Percentiles rank a stretch among this genome's conserved stretches.
phyloP scores from a whole-genome alignment of 306 rosid species.

The Inga oerstediana region DNA sequence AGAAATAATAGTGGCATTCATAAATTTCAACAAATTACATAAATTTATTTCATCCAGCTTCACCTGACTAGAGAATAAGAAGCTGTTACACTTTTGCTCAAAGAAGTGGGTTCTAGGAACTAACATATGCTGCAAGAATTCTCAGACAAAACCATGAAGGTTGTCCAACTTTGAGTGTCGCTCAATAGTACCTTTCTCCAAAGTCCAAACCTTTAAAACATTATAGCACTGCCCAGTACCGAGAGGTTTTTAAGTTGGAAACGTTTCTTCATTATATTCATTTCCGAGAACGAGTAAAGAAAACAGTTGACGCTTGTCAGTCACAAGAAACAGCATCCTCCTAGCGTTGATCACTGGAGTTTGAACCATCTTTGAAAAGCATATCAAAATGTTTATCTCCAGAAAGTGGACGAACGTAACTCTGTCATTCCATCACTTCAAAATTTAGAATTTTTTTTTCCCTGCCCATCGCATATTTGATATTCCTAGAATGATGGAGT shows the following conservation, averaged over 20 bases:
- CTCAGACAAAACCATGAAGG: constrained; percentile 1
- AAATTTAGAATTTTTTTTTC: background rate
- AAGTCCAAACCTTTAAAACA: constrained; percentile 21
- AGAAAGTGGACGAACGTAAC: background rate
- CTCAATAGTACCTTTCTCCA: background rate
- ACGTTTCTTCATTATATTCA: constrained; percentile 7
- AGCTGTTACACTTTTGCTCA: background rate
- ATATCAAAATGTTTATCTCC: background rate
- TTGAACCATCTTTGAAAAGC: background rate
- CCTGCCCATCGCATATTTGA: background rate
- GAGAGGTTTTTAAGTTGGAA: background rate
- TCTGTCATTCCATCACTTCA: background rate
- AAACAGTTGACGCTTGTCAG: background rate
- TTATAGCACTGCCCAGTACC: background rate
- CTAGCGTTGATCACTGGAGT: background rate
- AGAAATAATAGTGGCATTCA: background rate
- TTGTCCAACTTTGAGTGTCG: constrained; percentile 1
- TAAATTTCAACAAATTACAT: background rate
- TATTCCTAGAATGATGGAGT: background rate
- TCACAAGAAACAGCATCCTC: background rate
- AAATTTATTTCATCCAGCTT: background rate
- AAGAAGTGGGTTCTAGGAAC: constrained; percentile 20
- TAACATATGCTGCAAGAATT: background rate
- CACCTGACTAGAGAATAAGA: background rate
- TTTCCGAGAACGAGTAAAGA: constrained; percentile 12